Base-by-base conservation (phyloP, 768 basidiomycete species). In the Tricholoma flavovirens region DNA sequence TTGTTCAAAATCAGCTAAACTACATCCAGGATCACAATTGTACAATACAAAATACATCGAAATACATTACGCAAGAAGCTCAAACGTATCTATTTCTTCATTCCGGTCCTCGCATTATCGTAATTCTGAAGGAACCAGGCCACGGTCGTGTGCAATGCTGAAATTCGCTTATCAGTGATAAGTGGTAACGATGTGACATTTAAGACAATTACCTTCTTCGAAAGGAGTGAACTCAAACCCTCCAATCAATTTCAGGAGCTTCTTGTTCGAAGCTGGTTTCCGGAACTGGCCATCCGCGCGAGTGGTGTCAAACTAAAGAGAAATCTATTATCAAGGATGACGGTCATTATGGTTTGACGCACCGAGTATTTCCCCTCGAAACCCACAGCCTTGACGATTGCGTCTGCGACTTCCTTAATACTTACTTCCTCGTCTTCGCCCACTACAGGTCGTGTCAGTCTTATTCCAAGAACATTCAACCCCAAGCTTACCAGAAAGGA, bases 381-480 rank as follows among this genome's bases (percentile, higher is more conserved):
- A 42, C 81, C 83, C 42, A 97, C 75, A 11, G 87, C 86, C 58
- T 84, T 84, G 62, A 93, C 93, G 65, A 98, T 90, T n/a, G 91
- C 83, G 66, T 95, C 89, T 4, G 92, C 88, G 19, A 97, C 87
- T 50, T 88, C 74, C 67, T 87, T 90, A 78, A 98, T 97, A 67
- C 88, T 90, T 49, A 98, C 85, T 75, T 98, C 95, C 61, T 98
- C 90, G 49, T 92, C 83, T 73, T 98, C 95, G 21, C 89, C 91
- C 55, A 95, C 94, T 91, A 54, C n/a, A 33, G 32, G 7, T 14
- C 15, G 38, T 6, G 32, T 53, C 24, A 24, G 46, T 48, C 40
- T 42, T 49, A 54, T 35, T 56, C 32, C 54, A 21, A 17, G 2
- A 40, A 14, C 38, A 17, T 26, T 29, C n/a, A 59, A 5, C 26